phyloP scores from a whole-genome alignment of 257 asterid genomes.

The Haberlea rhodopensis region DNA sequence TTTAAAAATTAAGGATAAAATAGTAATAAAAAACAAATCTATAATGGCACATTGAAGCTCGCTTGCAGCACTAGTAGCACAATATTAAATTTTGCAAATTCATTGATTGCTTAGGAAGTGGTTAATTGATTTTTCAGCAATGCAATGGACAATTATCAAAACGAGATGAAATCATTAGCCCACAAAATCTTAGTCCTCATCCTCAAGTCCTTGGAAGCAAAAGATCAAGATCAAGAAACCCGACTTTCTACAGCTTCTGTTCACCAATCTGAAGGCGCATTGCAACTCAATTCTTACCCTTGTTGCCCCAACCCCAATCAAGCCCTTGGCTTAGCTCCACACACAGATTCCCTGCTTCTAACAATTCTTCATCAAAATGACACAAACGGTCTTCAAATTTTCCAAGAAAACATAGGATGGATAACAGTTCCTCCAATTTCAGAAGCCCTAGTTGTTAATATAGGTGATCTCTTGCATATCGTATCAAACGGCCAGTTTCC shows the following conservation, averaged over 20 bases:
- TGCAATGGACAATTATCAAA: slow-evolving; percentile 63
- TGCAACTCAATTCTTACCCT: slow-evolving; percentile 84
- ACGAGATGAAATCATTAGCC: slow-evolving; percentile 55
- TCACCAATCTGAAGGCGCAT: slow-evolving; percentile 41
- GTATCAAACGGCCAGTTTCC: slow-evolving; percentile 54
- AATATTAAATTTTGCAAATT: too few relatives aligned
- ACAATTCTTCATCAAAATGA: slow-evolving; percentile 75
- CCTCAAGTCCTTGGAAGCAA: slow-evolving; percentile 44
- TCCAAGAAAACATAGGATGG: slow-evolving; percentile 58
- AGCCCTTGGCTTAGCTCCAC: slow-evolving; percentile 77
- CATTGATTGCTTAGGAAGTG: neutral
- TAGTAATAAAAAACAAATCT: too few relatives aligned
- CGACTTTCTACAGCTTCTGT: slow-evolving; percentile 7
- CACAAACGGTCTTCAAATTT: slow-evolving; percentile 61
- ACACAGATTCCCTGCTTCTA: slow-evolving; percentile 67
- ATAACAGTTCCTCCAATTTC: slow-evolving; percentile 37
- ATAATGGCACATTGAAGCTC: too few relatives aligned
- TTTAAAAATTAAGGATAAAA: too few relatives aligned
- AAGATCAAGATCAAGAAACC: slow-evolving; percentile 35
- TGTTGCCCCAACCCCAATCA: slow-evolving; percentile 68
- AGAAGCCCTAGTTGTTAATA: slow-evolving; percentile 56
- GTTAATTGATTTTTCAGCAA: slow-evolving; percentile 33
- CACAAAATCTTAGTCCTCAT: slow-evolving; percentile 41
- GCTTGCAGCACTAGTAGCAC: neutral
- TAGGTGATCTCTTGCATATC: slow-evolving; percentile 74